Base-by-base conservation (phyloP, 805 yeast genomes). In the Starmerella cellae region DNA sequence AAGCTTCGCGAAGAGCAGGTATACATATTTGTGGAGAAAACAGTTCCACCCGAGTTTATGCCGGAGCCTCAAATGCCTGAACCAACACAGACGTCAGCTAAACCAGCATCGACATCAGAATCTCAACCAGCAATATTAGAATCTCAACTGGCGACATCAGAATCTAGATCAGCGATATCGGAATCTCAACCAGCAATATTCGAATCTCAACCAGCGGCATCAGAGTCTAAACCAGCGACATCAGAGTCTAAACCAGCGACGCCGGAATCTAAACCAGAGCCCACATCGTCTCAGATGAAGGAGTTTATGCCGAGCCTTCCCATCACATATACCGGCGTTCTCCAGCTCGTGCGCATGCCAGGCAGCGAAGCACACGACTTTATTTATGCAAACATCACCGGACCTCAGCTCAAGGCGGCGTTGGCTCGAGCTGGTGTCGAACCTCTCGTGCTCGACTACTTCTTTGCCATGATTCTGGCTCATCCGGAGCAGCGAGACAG, bases 401-500 rank as follows among this genome's bases (percentile, higher is more conserved):
- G 48, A 1, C 29, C 27, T 4, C 48, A 46, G 20, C 37, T 54
- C 8, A 20, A 26, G 17, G 17, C n/a, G 3, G 58, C 55, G 10
- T 47, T 46, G 32, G 18, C 20, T 3, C 27, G 35, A 4, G 47
- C 46, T 4, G 55, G 56, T 11, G 43, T 54, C 16, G 58, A 54
- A 42, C 56, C 58, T 1, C 48, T 46, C 3, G 47, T 50, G 2
- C 45, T 54, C 13, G 55, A 53, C 30, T 53, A 42, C 32, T 6
- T 53, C 14, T 37, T 39, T 41, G 28, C 31, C 8, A 38, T 53
- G 47, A 38, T 44, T 4, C 29, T n/a, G 20, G n/a, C 17, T 10
- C 28, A 43, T 31, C 45, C 47, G 17, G 39, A 41, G n/a, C 45
- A 49, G 17, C 5, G 13, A 16, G 28, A 20, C 14, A 28, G 41